Evolutionary conservation across 768 basidiomycete genomes (phyloP).

Genomic region (Leccinellum rugosiceps): DNA sequence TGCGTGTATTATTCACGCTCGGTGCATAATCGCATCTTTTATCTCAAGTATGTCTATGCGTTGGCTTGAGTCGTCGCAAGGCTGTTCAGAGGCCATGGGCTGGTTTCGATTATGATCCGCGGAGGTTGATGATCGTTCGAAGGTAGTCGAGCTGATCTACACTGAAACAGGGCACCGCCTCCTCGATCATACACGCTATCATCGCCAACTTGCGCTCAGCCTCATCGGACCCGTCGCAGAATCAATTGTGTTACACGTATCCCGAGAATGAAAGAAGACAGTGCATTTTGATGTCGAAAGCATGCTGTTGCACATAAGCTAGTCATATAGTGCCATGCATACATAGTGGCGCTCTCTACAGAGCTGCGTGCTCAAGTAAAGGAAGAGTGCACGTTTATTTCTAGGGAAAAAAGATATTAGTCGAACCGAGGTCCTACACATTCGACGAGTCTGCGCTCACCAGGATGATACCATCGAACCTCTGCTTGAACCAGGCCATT

Average conservation of each 20-base stretch:
- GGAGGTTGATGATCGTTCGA: not conserved
- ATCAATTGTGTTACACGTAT: not conserved
- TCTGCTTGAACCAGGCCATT: constrained; percentile 98
- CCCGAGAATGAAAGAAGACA: not conserved
- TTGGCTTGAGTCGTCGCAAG: not conserved
- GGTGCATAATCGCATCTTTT: not conserved
- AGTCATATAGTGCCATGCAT: constrained; percentile 27
- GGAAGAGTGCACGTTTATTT: constrained; percentile 23
- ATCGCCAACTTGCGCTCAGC: not conserved
- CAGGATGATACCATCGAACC: constrained; percentile 97
- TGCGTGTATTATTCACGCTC: constrained; percentile 10
- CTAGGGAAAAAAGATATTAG: constrained; percentile 5
- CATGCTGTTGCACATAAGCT: constrained; percentile 25
- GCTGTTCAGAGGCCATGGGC: no score
- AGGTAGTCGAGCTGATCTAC: not conserved
- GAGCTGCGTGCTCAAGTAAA: not conserved
- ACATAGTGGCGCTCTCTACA: constrained; percentile 5
- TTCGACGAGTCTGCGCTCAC: constrained; percentile 43
- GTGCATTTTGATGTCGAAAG: constrained; percentile 24
- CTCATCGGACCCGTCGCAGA: not conserved
- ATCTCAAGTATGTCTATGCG: not conserved
- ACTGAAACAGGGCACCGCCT: not conserved
- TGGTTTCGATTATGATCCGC: not conserved
- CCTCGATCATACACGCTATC: not conserved
- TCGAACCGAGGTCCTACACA: not conserved